A percentile compares a stretch with the other conserved stretches of the same genome.
Evolutionary conservation across 768 basidiomycete genomes (phyloP).

Genomic region (Boletellus ananiceps): DNA sequence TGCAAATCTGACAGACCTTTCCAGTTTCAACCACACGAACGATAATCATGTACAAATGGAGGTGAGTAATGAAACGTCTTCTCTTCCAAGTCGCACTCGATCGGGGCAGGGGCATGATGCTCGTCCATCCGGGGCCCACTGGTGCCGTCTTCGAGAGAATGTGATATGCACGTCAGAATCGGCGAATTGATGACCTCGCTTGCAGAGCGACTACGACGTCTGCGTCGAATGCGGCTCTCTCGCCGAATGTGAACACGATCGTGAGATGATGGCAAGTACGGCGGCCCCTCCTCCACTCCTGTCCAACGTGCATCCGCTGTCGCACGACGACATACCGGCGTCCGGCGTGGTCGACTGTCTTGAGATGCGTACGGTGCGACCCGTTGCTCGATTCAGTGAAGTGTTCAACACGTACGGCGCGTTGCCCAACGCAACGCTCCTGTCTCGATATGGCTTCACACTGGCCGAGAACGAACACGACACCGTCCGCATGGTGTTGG

Average conservation of each 20-base stretch:
- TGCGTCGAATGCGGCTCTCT: conserved; percentile 70
- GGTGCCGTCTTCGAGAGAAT: neutral
- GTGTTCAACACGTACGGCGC: conserved; percentile 78
- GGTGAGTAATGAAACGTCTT: conserved; percentile 39
- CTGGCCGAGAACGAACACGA: conserved; percentile 74
- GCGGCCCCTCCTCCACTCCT: neutral
- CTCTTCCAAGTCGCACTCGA: conserved; percentile 14
- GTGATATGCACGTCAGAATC: neutral
- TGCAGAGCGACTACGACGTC: conserved; percentile 68
- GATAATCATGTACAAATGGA: conserved; percentile 72
- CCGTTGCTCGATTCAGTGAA: conserved; percentile 49
- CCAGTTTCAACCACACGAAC: conserved; percentile 68
- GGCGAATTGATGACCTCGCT: conserved; percentile 9
- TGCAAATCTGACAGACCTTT: conserved; percentile 14
- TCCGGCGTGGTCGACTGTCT: conserved; percentile 36
- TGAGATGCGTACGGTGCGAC: conserved; percentile 63
- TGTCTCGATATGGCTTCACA: conserved; percentile 67
- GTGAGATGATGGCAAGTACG: conserved; percentile 16
- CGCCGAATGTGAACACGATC: conserved; percentile 63
- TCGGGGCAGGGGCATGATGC: conserved; percentile 10
- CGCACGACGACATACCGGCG: conserved; percentile 13
- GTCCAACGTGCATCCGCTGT: conserved; percentile 6
- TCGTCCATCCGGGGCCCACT: neutral
- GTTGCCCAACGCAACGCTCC: conserved; percentile 60
- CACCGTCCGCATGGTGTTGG: conserved; percentile 35